Evolutionary conservation across 2,329 filamentous ascomycete species (phyloP).

Genomic region (Penicillium sp.): DNA sequence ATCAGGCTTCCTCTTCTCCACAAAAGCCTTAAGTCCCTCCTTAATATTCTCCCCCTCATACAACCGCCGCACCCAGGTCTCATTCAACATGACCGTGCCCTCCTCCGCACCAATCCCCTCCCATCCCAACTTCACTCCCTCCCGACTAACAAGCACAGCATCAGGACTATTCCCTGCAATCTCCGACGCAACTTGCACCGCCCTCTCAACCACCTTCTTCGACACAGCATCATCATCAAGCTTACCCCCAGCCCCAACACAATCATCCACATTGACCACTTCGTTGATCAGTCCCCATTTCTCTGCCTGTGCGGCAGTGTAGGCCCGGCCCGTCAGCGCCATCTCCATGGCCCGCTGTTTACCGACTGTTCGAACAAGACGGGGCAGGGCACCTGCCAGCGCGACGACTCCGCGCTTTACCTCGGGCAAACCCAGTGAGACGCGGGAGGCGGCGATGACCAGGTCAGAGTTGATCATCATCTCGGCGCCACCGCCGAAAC

Average conservation of each 20-base stretch:
- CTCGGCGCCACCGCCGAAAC: slow-evolving; percentile 77
- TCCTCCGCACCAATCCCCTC: slow-evolving; percentile 70
- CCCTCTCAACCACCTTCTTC: slow-evolving; percentile 44
- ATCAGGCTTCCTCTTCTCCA: slow-evolving; percentile 72
- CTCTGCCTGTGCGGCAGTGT: slow-evolving; percentile 65
- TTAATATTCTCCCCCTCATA: slow-evolving; percentile 73
- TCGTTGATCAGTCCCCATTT: slow-evolving; percentile 73
- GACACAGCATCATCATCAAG: slow-evolving; percentile 28
- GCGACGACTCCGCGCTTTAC: slow-evolving; percentile 73
- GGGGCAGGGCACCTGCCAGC: slow-evolving; percentile 71
- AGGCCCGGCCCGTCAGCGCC: slow-evolving; percentile 67
- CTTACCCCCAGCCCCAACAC: slow-evolving; percentile 19
- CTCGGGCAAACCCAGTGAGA: slow-evolving; percentile 73
- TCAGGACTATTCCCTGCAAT: slow-evolving; percentile 75
- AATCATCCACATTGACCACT: slow-evolving; percentile 24
- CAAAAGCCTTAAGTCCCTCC: slow-evolving; percentile 76
- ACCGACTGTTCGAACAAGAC: slow-evolving; percentile 69
- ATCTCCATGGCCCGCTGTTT: slow-evolving; percentile 74
- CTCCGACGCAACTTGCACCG: slow-evolving; percentile 65
- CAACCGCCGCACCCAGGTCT: slow-evolving; percentile 65
- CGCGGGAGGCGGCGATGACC: slow-evolving; percentile 63
- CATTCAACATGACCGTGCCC: slow-evolving; percentile 63
- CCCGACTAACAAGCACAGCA: slow-evolving; percentile 73
- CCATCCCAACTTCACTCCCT: slow-evolving; percentile 75
- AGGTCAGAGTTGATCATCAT: slow-evolving; percentile 76